Base-by-base conservation (phyloP, 2,329 filamentous ascomycete genomes). In the Epichloe elymi region DNA sequence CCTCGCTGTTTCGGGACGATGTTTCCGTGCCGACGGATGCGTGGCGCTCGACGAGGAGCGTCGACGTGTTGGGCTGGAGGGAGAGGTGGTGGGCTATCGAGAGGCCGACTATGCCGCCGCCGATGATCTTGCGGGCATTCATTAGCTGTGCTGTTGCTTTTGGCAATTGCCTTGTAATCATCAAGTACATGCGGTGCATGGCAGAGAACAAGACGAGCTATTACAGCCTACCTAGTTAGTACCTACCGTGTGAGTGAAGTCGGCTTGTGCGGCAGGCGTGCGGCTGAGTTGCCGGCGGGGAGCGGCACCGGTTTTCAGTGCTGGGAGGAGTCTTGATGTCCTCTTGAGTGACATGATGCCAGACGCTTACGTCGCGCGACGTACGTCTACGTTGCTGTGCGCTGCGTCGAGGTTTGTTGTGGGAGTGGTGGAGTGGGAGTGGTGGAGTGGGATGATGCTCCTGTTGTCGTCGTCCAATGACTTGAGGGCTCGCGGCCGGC, bases 1-100 rank as follows among this genome's bases (percentile, higher is more conserved):
- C 91, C 76, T 97, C 90, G 62, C 86, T 91, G 71, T 95, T 96
- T 58, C 90, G 83, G 57, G 85, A 87, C 55, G 85, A 90, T 0
- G 89, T 95, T 70, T 96, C 90, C 30, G 82, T 91, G 47, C 90
- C 90, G 26, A 86, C 75, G 48, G 77, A 74, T 20, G 74, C 67
- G 71, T 95, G 86, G 26, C 86, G 81, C 68, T 96, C 90, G 2
- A 96, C 80, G 50, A 95, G 73, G 12, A 95, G 74, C 0, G 87
- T 91, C 2, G 79, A 80, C 5, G 76, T 74, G 19, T 74, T 71
- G 35, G 80, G 72, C 53, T 74, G 71, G 26, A 80, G 78, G 50
- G 88, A 81, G 23, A 95, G 76, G 55, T 83, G 76, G 4, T 85
- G 78, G 5, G 88, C 87, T 51, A 89, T 78, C 8, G 90, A 85